These are phyloP conservation scores for Crithidia expoeki DNA, from an alignment of 208 protist genomes.

Conservation along the genomic window DNA sequence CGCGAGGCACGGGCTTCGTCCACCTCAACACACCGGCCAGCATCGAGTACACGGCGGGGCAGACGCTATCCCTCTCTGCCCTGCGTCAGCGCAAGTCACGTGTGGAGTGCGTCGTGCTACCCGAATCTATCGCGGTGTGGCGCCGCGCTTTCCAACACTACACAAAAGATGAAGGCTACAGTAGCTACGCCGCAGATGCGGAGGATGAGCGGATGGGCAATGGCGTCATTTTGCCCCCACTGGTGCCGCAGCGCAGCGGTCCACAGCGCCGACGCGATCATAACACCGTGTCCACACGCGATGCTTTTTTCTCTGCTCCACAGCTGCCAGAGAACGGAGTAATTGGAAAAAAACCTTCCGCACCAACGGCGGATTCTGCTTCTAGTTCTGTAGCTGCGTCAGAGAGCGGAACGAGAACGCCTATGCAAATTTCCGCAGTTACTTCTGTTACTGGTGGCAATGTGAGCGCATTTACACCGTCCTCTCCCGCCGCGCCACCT, in stretches of 20 bases:
- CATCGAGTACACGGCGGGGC: conserved; percentile 75
- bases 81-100: conserved; percentile 51
- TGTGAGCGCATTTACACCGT: background rate
- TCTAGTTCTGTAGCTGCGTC: too few relatives aligned
- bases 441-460: background rate
- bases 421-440: background rate
- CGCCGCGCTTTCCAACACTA: conserved; percentile 55
- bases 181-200: conserved; percentile 60
- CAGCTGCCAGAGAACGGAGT: background rate
- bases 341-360: too few relatives aligned
- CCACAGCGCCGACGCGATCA: conserved; percentile 18
- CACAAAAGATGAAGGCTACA: conserved; percentile 50
- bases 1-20: conserved; percentile 79
- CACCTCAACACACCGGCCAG: conserved; percentile 85
- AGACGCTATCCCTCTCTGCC: conserved; percentile 65
- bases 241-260: conserved; percentile 34
- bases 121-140: conserved; percentile 55
- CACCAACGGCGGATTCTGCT: too few relatives aligned
- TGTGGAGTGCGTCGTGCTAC: conserved; percentile 76
- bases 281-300: background rate
- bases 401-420: too few relatives aligned
- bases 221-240: conserved; percentile 58
- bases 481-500: background rate
- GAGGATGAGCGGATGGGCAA: conserved; percentile 67
- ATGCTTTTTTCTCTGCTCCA: conserved; percentile 22